A percentile compares a stretch with the other conserved stretches of the same genome.
Conservation (phyloP, 768 basidiomycete genomes). For the Neoboletus brunneissimus region DNA sequence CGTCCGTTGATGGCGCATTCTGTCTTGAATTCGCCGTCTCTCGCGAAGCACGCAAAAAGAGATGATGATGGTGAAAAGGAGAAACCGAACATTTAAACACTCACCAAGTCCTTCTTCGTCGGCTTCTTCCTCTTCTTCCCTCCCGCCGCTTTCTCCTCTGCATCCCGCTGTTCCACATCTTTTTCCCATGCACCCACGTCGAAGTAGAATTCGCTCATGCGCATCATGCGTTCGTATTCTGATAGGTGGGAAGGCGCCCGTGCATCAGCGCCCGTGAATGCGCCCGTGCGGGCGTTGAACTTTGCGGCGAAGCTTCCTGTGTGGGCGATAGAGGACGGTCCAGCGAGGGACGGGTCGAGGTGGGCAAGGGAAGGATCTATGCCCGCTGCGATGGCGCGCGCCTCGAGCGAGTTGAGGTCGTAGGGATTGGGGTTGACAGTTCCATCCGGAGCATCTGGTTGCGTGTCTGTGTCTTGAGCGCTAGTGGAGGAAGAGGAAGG, state of each 20-base stretch:
- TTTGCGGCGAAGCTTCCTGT: slow-evolving; percentile 58
- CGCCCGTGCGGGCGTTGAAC: slow-evolving; percentile 80
- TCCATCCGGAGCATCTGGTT: slow-evolving; percentile 21
- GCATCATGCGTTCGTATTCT: slow-evolving; percentile 71
- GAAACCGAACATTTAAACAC: slow-evolving; percentile 27
- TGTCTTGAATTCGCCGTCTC: slow-evolving; percentile 22
- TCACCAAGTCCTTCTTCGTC: slow-evolving; percentile 80
- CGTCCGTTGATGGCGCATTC: slow-evolving; percentile 16
- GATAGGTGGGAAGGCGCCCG: slow-evolving; percentile 75
- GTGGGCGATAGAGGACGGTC: slow-evolving; percentile 29
- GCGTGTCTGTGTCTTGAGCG: slow-evolving; percentile 18
- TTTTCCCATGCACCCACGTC: slow-evolving; percentile 79
- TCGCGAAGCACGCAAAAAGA: slow-evolving; percentile 18
- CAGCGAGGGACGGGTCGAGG: slow-evolving; percentile 69
- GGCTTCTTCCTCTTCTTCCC: slow-evolving; percentile 76
- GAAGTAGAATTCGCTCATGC: slow-evolving; percentile 89
- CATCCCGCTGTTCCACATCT: slow-evolving; percentile 51
- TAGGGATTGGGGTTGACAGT: slow-evolving; percentile 16
- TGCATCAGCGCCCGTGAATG: slow-evolving; percentile 63
- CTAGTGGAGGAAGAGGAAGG: slow-evolving; percentile 20
- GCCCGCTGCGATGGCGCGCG: slow-evolving; percentile 71
- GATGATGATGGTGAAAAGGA: slow-evolving; percentile 16
- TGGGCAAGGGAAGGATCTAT: slow-evolving; percentile 81
- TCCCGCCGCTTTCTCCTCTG: slow-evolving; percentile 48
- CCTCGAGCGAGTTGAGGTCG: slow-evolving; percentile 51